Evolutionary conservation across 768 basidiomycete genomes (phyloP), one percentile per base, ranked within the genome.

Genomic region (Calocybe cyanea): DNA sequence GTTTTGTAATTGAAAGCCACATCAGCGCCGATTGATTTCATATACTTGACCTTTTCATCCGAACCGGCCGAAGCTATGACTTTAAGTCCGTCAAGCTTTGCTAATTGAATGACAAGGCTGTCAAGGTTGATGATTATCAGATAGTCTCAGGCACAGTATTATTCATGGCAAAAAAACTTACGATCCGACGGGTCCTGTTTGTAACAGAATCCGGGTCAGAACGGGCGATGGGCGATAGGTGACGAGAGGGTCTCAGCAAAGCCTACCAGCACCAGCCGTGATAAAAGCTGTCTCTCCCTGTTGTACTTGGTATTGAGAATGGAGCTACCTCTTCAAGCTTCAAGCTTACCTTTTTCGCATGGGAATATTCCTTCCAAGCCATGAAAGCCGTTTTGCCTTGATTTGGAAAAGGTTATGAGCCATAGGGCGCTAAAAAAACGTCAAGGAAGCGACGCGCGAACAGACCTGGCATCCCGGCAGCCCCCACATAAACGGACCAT

Each of bases 1-100:
- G 73, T 85, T 70, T 89, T 85, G 65, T 85, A 87, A 60, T 88
- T 86, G 67, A 86, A 87, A 0, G 72, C 79, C 5, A 83, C 73
- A 52, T 89, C 85, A 0, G 79, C 77, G 0, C 84, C 86, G n/a
- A 85, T 52, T 2, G 72, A 70, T 39, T 71, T 72, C 62, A 84
- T 62, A 55, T 75, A 84, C 4, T 68, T 59, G 6, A 88, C 82
- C 61, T 90, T 88, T 41, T 84, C 81, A n/a, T 87, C 83, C 0
- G 78, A 76, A 1, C 87, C 84, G 0, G 83, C 81, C 0, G 80
- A 84, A 0, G 76, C 82, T 39, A 90, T 83, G 31, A 88, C 86
- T 53, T 81, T 83, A 18, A 73, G 56, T 2, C 76, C 76, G n/a
- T 75, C 70, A 0, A 54, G 51, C 41, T 80, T 78, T 0, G 77